phyloP scores from a whole-genome alignment of 495 filamentous ascomycete genomes.

The Penicillium cataractarum region DNA sequence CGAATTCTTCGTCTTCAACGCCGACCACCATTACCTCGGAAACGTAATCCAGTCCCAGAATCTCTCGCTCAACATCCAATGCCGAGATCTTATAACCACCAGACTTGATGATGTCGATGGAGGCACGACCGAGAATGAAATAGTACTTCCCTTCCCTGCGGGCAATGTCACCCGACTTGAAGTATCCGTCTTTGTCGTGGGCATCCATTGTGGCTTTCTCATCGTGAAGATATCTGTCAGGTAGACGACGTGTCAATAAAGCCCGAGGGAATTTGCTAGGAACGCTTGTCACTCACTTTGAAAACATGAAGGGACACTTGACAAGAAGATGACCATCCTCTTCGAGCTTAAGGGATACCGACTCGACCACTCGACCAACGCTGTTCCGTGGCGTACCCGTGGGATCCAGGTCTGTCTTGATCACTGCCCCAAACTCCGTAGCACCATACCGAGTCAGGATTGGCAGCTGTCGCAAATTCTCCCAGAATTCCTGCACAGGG shows the following conservation, averaged over 20 bases:
- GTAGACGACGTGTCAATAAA: neutral
- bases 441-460: constrained; percentile 52
- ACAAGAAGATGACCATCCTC: constrained; percentile 40
- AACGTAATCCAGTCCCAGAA: constrained; percentile 40
- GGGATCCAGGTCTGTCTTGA: constrained; percentile 43
- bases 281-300: constrained; percentile 24
- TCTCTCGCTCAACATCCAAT: constrained; percentile 49
- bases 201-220: constrained; percentile 40
- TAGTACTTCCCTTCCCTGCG: constrained; percentile 49
- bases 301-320: constrained; percentile 51
- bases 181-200: constrained; percentile 45
- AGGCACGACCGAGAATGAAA: constrained; percentile 53
- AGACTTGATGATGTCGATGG: constrained; percentile 51
- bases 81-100: constrained; percentile 53
- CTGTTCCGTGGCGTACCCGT: constrained; percentile 35
- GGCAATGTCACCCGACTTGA: constrained; percentile 53
- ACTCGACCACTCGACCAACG: constrained; percentile 48
- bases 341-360: constrained; percentile 42
- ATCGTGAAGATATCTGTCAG: constrained; percentile 46
- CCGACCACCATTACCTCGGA: constrained; percentile 50
- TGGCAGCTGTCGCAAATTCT: constrained; percentile 38
- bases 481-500: constrained; percentile 52
- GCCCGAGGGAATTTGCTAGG: neutral
- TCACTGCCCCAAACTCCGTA: constrained; percentile 52
- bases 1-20: constrained; percentile 48